Percentiles rank a stretch among this genome's conserved stretches.
These are phyloP conservation scores for Setomelanomma holmii DNA, from an alignment of 2,329 filamentous ascomycete genomes.

Conservation along the genomic window DNA sequence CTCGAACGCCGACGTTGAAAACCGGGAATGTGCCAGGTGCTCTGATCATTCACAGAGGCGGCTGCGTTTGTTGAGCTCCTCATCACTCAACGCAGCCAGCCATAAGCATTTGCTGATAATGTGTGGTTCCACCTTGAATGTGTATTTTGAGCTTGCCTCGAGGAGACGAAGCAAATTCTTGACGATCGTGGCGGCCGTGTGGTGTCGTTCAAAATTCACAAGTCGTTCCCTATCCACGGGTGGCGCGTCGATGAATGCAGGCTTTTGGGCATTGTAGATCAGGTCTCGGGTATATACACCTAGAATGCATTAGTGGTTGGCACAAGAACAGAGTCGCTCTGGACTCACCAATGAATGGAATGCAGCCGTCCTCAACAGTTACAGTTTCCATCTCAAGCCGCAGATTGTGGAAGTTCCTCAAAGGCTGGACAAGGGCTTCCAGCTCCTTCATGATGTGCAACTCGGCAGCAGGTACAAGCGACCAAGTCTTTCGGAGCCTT, in stretches of 20 bases:
- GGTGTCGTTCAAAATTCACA: slow-evolving; percentile 84
- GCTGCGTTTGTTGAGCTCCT: slow-evolving; percentile 65
- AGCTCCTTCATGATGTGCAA: slow-evolving; percentile 71
- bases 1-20: slow-evolving; percentile 15
- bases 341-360: slow-evolving; percentile 78
- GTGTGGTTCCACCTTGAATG: slow-evolving; percentile 76
- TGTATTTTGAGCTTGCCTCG: slow-evolving; percentile 77
- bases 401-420: slow-evolving; percentile 78
- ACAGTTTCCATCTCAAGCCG: slow-evolving; percentile 79
- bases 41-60: slow-evolving; percentile 38
- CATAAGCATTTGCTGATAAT: slow-evolving; percentile 83
- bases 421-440: slow-evolving; percentile 76
- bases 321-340: neutral
- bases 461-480: slow-evolving; percentile 70
- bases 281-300: slow-evolving; percentile 81
- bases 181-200: slow-evolving; percentile 76
- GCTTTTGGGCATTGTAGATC: slow-evolving; percentile 80
- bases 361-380: slow-evolving; percentile 73
- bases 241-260: slow-evolving; percentile 74
- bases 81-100: slow-evolving; percentile 78
- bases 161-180: slow-evolving; percentile 81
- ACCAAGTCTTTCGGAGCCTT: slow-evolving; percentile 74
- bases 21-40: slow-evolving; percentile 7
- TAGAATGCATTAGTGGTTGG: slow-evolving; percentile 30
- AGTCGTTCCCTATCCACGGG: slow-evolving; percentile 66